Conservation (phyloP, 148 eudicot species). For the Spergularia marina region DNA sequence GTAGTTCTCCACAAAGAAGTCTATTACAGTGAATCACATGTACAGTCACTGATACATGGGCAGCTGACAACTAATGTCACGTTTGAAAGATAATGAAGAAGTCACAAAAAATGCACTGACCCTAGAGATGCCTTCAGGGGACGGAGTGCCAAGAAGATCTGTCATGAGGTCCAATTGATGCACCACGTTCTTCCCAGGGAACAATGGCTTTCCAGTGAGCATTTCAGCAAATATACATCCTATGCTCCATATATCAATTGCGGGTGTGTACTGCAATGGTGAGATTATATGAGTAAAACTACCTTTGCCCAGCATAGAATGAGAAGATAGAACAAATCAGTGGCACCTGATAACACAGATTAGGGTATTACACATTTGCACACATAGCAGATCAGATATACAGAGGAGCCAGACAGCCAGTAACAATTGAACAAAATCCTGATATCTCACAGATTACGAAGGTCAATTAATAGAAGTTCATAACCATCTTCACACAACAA, state of each 20-base stretch:
- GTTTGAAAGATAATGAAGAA: neutral
- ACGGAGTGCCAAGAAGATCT: conserved; percentile 85
- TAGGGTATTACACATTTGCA: neutral
- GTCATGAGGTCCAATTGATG: conserved; percentile 93
- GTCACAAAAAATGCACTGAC: conserved; percentile 36
- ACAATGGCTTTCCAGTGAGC: conserved; percentile 78
- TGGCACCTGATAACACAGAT: neutral
- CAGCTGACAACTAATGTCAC: neutral
- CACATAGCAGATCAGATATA: neutral
- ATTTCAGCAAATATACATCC: conserved; percentile 99
- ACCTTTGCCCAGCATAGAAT: neutral
- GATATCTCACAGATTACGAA: neutral
- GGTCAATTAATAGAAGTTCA: neutral
- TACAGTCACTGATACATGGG: neutral
- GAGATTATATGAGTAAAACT: conserved; percentile 2
- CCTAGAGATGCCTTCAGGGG: conserved; percentile 67
- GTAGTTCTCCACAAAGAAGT: neutral
- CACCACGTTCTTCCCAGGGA: conserved; percentile 89
- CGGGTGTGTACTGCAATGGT: conserved; percentile 83
- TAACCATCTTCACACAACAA: neutral
- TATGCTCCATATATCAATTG: conserved; percentile 94
- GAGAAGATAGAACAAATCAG: neutral
- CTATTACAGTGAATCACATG: neutral
- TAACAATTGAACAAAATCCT: neutral
- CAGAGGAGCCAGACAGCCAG: neutral